phyloP scores from a whole-genome alignment of 2,329 filamentous ascomycete genomes.

The Aspergillus jensenii region DNA sequence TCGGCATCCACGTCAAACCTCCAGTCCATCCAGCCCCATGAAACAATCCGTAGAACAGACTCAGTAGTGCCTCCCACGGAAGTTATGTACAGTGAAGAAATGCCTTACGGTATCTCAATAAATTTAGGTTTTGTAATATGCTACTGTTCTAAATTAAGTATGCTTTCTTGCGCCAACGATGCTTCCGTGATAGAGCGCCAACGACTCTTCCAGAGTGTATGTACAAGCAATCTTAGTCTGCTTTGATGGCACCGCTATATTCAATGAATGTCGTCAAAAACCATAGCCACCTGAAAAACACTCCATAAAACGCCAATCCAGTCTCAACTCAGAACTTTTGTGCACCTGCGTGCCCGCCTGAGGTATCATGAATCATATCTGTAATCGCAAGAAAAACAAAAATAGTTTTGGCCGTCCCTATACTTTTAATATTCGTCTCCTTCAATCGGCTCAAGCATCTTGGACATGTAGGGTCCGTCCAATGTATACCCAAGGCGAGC shows the following conservation, averaged over 20 bases:
- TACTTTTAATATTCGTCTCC: constrained; percentile 31
- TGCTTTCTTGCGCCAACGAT: neutral
- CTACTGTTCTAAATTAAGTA: neutral
- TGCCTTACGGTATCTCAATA: neutral
- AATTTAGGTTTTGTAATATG: neutral
- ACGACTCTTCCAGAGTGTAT: neutral
- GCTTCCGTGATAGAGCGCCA: neutral
- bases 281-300: neutral
- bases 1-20: constrained; percentile 5
- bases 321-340: constrained; percentile 2
- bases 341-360: neutral
- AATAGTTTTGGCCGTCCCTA: neutral
- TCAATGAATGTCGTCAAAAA: neutral
- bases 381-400: neutral
- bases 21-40: neutral
- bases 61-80: neutral
- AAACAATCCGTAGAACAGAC: neutral
- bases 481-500: constrained; percentile 88
- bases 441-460: constrained; percentile 46
- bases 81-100: neutral
- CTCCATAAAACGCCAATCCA: constrained; percentile 4
- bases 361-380: constrained; percentile 15
- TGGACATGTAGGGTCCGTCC: constrained; percentile 79
- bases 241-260: neutral
- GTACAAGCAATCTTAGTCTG: neutral